Percentiles rank a stretch among this genome's conserved stretches.
Conservation (phyloP, 2,329 filamentous ascomycete species). For the Sclerotinia sclerotiorum region DNA sequence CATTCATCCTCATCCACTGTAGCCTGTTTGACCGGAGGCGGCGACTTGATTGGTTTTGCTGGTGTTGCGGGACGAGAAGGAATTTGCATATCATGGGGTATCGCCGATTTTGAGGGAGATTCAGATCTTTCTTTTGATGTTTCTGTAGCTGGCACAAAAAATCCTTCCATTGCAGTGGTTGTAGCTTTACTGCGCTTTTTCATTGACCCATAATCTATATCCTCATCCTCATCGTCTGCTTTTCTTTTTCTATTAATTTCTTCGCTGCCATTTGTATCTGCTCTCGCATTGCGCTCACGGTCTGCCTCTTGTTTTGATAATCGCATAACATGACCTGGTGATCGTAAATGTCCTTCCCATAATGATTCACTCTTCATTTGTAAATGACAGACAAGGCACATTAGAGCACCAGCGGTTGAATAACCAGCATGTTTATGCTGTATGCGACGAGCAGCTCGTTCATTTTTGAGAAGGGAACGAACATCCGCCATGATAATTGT, state of each 20-base stretch:
- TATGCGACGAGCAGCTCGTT: conserved; percentile 72
- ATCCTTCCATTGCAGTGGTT: conserved; percentile 40
- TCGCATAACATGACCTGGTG: conserved; percentile 47
- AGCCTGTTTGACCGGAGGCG: conserved; percentile 41
- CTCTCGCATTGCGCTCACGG: conserved; percentile 15
- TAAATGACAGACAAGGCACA: conserved; percentile 66
- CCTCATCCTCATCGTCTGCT: conserved; percentile 41
- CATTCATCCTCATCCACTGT: conserved; percentile 75
- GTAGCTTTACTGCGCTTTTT: conserved; percentile 47
- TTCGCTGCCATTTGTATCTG: conserved; percentile 9
- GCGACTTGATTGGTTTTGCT: conserved; percentile 44
- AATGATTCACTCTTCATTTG: conserved; percentile 63
- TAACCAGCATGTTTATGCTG: conserved; percentile 68
- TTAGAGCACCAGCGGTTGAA: conserved; percentile 64
- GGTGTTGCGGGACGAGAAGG: conserved; percentile 64
- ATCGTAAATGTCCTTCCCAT: conserved; percentile 63
- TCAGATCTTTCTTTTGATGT: not conserved
- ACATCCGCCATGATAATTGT: conserved; percentile 67
- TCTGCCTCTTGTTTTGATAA: conserved; percentile 36
- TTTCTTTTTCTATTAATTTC: conserved; percentile 53
- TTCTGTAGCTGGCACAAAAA: conserved; percentile 37
- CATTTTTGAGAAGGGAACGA: conserved; percentile 74
- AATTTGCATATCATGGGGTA: conserved; percentile 55
- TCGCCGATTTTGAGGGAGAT: conserved; percentile 17
- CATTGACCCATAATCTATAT: conserved; percentile 43